These are phyloP conservation scores for Eremothecium sinecaudum DNA, from an alignment of 1,139 yeast species.

Conservation along the genomic window DNA sequence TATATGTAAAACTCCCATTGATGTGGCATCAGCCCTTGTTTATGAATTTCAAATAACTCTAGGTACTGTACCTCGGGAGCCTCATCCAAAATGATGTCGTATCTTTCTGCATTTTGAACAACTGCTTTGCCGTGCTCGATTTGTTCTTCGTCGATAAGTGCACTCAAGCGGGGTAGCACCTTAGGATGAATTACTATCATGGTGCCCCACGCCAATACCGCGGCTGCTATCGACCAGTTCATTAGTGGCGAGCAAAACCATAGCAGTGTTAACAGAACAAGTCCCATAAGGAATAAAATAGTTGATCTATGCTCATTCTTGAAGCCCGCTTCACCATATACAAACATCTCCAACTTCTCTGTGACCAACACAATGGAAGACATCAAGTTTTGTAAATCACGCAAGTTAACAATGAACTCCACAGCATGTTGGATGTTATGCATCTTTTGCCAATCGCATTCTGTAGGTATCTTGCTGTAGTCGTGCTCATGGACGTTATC, in stretches of 20 bases:
- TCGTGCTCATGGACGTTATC: constrained; percentile 17
- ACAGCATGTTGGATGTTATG: constrained; percentile 29
- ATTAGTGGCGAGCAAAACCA: constrained; percentile 51
- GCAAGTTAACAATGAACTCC: constrained; percentile 34
- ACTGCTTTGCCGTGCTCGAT: constrained; percentile 16
- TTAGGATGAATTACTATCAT: constrained; percentile 49
- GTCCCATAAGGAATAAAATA: constrained; percentile 38
- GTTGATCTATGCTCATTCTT: constrained; percentile 63
- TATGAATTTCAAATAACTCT: constrained; percentile 69
- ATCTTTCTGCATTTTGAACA: constrained; percentile 35
- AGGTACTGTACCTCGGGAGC: constrained; percentile 51
- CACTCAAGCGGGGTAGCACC: constrained; percentile 34
- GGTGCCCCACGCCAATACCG: constrained; percentile 48
- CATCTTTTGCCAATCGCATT: constrained; percentile 14
- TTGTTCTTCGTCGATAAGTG: constrained; percentile 18
- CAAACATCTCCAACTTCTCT: constrained; percentile 46
- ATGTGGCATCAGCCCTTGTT: constrained; percentile 50
- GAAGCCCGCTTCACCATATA: constrained; percentile 62
- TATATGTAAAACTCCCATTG: constrained; percentile 51
- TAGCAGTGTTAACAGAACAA: constrained; percentile 37
- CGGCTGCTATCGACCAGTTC: constrained; percentile 54
- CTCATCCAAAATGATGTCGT: constrained; percentile 58
- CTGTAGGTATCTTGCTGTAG: constrained; percentile 15
- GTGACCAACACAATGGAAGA: constrained; percentile 44
- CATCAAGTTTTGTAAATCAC: constrained; percentile 45